Conservation (phyloP, 2,329 filamentous ascomycete genomes). For the Bipolaris oryzae region DNA sequence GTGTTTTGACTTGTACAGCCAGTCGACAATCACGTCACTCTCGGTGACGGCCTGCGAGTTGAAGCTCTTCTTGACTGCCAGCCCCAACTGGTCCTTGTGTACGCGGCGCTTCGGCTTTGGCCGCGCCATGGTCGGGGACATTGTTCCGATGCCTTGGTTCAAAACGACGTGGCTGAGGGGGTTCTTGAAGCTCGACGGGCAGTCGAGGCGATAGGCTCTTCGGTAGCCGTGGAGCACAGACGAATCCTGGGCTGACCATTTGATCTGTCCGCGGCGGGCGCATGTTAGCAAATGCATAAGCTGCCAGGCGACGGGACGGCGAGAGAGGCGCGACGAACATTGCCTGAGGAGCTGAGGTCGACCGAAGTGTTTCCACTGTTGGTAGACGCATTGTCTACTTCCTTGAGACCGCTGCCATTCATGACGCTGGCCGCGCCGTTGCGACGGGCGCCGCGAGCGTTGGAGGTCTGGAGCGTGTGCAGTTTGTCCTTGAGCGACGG, state of each 20-base stretch:
- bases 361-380: slow-evolving; percentile 42
- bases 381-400: slow-evolving; percentile 47
- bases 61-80: slow-evolving; percentile 79
- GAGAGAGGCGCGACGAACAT: slow-evolving; percentile 36
- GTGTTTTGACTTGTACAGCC: slow-evolving; percentile 72
- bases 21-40: slow-evolving; percentile 81
- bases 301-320: slow-evolving; percentile 6
- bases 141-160: slow-evolving; percentile 67
- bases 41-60: slow-evolving; percentile 79
- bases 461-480: slow-evolving; percentile 47
- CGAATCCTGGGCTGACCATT: slow-evolving; percentile 72
- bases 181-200: slow-evolving; percentile 70
- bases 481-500: slow-evolving; percentile 51
- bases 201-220: slow-evolving; percentile 72
- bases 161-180: slow-evolving; percentile 58
- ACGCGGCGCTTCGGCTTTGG: slow-evolving; percentile 69
- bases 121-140: slow-evolving; percentile 77
- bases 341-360: slow-evolving; percentile 38
- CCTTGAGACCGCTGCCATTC: slow-evolving; percentile 47
- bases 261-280: slow-evolving; percentile 49
- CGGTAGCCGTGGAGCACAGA: slow-evolving; percentile 76
- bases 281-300: slow-evolving; percentile 19
- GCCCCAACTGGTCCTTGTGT: slow-evolving; percentile 73
- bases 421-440: slow-evolving; percentile 33
- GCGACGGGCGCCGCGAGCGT: slow-evolving; percentile 46